These are phyloP conservation scores for Trichoderma simmonsii DNA, from an alignment of 2,329 filamentous ascomycete species.

Conservation along the genomic window DNA sequence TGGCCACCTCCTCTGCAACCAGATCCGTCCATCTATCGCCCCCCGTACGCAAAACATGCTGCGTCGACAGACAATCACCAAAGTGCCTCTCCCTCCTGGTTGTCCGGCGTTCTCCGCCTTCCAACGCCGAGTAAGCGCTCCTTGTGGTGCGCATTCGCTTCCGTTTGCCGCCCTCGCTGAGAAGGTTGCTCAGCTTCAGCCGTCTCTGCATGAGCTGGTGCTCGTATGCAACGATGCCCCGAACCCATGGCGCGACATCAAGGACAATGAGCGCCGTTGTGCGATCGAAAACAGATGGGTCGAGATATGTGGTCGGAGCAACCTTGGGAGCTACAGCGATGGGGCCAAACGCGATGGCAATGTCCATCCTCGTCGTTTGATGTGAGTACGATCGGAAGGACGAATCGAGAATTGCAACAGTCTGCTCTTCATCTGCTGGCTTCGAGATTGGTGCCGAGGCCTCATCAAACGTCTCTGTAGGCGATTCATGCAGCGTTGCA, in stretches of 20 bases:
- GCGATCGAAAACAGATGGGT: constrained; percentile 74
- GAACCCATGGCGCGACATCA: constrained; percentile 88
- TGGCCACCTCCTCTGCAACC: constrained; percentile 22
- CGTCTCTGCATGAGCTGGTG: constrained; percentile 66
- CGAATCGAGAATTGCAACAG: constrained; percentile 37
- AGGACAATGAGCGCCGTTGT: constrained; percentile 61
- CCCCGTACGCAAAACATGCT: constrained; percentile 64
- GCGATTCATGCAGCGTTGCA: background rate
- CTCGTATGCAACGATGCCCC: constrained; percentile 78
- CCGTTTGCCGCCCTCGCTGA: constrained; percentile 53
- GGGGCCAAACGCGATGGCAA: constrained; percentile 59
- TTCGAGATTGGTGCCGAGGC: constrained; percentile 18
- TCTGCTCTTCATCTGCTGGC: constrained; percentile 34
- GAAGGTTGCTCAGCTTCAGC: constrained; percentile 56
- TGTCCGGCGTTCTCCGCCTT: constrained; percentile 65
- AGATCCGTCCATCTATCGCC: constrained; percentile 39
- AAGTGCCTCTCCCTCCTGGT: constrained; percentile 75
- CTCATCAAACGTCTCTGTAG: background rate
- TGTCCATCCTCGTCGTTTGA: constrained; percentile 47
- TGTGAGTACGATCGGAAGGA: constrained; percentile 31
- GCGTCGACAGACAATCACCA: constrained; percentile 55
- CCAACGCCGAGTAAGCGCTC: constrained; percentile 71
- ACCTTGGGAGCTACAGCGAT: constrained; percentile 52
- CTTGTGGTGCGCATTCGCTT: constrained; percentile 67
- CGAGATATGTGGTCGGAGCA: constrained; percentile 43